Percentiles rank a stretch among this genome's conserved stretches.
Evolutionary conservation across 441 rosid species (phyloP).

Genomic region (Brassica hybrid): DNA sequence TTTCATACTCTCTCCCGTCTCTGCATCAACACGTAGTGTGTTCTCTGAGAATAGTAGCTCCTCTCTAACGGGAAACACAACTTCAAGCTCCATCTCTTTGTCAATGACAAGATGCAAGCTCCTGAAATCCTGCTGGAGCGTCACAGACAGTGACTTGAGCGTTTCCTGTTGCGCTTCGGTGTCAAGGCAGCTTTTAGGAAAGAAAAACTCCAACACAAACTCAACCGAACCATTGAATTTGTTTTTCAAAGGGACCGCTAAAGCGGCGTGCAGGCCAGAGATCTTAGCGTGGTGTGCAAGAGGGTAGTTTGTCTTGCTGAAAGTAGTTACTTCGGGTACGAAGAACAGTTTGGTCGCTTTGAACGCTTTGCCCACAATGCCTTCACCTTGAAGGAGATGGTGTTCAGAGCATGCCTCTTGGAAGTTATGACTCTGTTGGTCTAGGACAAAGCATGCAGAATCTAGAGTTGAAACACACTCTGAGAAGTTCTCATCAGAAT

Average conservation of each 20-base stretch:
- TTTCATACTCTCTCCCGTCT: slow-evolving; percentile 28
- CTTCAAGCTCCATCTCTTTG: slow-evolving; percentile 56
- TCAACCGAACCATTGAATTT: slow-evolving; percentile 56
- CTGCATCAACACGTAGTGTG: slow-evolving; percentile 21
- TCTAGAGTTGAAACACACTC: slow-evolving; percentile 76
- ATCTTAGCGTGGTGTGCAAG: slow-evolving; percentile 86
- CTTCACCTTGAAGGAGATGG: slow-evolving; percentile 71
- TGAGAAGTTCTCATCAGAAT: slow-evolving; percentile 66
- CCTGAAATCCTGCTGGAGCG: slow-evolving; percentile 56
- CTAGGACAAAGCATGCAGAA: slow-evolving; percentile 71
- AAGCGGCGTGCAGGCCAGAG: slow-evolving; percentile 67
- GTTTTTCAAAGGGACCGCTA: slow-evolving; percentile 65
- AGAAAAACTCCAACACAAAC: slow-evolving; percentile 77
- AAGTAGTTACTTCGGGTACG: slow-evolving; percentile 58
- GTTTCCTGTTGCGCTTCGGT: slow-evolving; percentile 53
- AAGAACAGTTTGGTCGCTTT: slow-evolving; percentile 59
- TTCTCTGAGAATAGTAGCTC: slow-evolving; percentile 41
- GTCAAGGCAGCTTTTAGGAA: slow-evolving; percentile 62
- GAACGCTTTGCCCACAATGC: slow-evolving; percentile 80
- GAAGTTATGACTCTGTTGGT: slow-evolving; percentile 51
- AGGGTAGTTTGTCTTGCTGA: slow-evolving; percentile 70
- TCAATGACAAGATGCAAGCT: slow-evolving; percentile 54
- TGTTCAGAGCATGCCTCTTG: slow-evolving; percentile 84
- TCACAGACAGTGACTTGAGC: slow-evolving; percentile 52
- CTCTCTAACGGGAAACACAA: slow-evolving; percentile 49